These are phyloP conservation scores for Trifolium repens DNA, from an alignment of 306 rosid species.

Conservation along the genomic window DNA sequence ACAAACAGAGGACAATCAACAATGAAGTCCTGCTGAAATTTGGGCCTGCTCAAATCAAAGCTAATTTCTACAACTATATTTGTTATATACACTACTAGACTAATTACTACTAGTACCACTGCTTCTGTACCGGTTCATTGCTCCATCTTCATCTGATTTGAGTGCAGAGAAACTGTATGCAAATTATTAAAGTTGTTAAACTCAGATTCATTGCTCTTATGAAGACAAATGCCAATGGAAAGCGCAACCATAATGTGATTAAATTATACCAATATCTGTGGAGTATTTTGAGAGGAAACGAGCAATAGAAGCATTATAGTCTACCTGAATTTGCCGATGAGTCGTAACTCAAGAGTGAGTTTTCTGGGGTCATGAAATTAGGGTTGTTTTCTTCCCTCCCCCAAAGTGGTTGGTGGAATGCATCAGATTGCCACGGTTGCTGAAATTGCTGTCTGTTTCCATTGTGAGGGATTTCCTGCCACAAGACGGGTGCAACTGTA, in stretches of 20 bases:
- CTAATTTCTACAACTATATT: constrained; percentile 70
- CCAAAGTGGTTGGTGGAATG: constrained; percentile 68
- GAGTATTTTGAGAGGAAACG: not conserved
- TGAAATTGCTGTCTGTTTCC: constrained; percentile 79
- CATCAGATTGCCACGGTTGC: constrained; percentile 71
- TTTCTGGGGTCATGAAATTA: constrained; percentile 71
- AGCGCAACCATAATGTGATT: not conserved
- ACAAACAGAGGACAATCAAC: constrained; percentile 55
- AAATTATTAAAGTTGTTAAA: constrained; percentile 39
- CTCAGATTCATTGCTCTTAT: constrained; percentile 29
- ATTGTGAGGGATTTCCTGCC: constrained; percentile 68
- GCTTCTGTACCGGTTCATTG: constrained; percentile 56
- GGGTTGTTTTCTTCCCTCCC: constrained; percentile 75
- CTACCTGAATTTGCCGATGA: constrained; percentile 89
- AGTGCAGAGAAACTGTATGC: constrained; percentile 73
- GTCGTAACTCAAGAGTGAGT: constrained; percentile 74
- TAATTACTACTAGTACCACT: constrained; percentile 50
- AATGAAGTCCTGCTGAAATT: constrained; percentile 54
- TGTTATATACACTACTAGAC: constrained; percentile 76
- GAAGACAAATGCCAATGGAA: constrained; percentile 20
- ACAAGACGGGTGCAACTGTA: constrained; percentile 61
- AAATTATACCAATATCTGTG: not conserved
- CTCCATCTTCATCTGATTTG: constrained; percentile 93
- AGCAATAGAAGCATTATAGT: constrained; percentile 11
- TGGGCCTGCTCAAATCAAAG: constrained; percentile 56